phyloP scores from a whole-genome alignment of 169 alveolate genomes.

The Cryptosporidium xiaoi region DNA sequence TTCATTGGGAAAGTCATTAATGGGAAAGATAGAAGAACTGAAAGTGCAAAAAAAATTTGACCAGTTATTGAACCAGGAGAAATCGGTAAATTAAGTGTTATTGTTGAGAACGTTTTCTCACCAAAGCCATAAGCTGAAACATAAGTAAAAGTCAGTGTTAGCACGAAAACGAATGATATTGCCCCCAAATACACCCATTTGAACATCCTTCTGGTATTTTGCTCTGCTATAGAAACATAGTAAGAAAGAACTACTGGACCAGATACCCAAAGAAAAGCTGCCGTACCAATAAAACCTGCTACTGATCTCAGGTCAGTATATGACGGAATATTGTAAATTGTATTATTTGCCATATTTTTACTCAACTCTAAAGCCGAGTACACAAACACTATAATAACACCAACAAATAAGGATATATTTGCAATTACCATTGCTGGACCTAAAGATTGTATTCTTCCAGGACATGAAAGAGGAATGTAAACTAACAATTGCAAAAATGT shows the following conservation, averaged over 20 bases:
- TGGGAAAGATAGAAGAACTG: conserved; percentile 48
- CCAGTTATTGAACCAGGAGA: conserved; percentile 57
- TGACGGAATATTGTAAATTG: background rate
- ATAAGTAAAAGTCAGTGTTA: conserved; percentile 16
- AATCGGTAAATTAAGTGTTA: conserved; percentile 39
- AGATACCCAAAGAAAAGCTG: conserved; percentile 66
- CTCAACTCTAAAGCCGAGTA: conserved; percentile 16
- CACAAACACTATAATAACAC: conserved; percentile 37
- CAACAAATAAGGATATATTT: conserved; percentile 34
- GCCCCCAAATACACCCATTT: conserved; percentile 21
- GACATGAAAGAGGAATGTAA: conserved; percentile 42
- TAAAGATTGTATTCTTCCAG: conserved; percentile 59
- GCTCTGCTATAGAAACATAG: conserved; percentile 53
- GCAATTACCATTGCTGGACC: conserved; percentile 59
- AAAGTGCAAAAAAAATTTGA: conserved; percentile 42
- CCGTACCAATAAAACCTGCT: conserved; percentile 53
- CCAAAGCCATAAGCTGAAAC: conserved; percentile 49
- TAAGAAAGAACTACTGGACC: conserved; percentile 68
- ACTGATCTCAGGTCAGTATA: conserved; percentile 40
- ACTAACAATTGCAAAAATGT: conserved; percentile 44
- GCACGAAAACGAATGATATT: conserved; percentile 16
- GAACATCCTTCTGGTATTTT: conserved; percentile 16
- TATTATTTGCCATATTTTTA: background rate
- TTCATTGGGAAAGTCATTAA: conserved; percentile 54
- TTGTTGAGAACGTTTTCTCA: conserved; percentile 32